These are phyloP conservation scores for Pouteria campechiana DNA, from an alignment of 179 eudicot species.

Conservation along the genomic window DNA sequence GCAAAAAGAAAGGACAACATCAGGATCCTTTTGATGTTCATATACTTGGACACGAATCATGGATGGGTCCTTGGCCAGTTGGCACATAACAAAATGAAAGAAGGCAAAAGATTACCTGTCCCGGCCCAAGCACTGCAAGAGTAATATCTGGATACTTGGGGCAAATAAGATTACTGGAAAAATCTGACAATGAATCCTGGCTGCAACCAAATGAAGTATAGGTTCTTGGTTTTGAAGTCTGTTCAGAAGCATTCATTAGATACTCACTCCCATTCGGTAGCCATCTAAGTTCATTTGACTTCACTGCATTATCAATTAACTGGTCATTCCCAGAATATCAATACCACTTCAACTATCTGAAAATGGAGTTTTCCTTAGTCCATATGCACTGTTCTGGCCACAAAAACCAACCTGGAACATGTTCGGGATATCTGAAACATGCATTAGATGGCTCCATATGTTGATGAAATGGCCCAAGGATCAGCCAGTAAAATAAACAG, in stretches of 20 bases:
- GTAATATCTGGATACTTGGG: slow-evolving; percentile 47
- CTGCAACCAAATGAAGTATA: slow-evolving; percentile 74
- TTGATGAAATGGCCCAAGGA: too few species aligned
- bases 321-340: slow-evolving; percentile 4
- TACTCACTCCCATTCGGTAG: slow-evolving; percentile 75
- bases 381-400: too few species aligned
- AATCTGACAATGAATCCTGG: slow-evolving; percentile 59
- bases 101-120: slow-evolving; percentile 46
- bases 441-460: too few species aligned
- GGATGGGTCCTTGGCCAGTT: too few species aligned
- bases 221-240: slow-evolving; percentile 50
- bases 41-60: too few species aligned
- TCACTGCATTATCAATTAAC: slow-evolving; percentile 32
- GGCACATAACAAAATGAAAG: neutral
- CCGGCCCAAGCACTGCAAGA: slow-evolving; percentile 70
- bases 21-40: too few species aligned
- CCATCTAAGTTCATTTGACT: slow-evolving; percentile 69
- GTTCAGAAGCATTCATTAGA: slow-evolving; percentile 20
- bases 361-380: too few species aligned
- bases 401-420: too few species aligned
- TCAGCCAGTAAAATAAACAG: neutral
- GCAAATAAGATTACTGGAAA: slow-evolving; percentile 46
- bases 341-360: neutral
- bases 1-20: too few species aligned
- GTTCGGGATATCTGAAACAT: too few species aligned